A percentile compares a stretch with the other conserved stretches of the same genome.
Conservation (phyloP, 2,329 filamentous ascomycete genomes). For the Fusarium brevicatenulatum region DNA sequence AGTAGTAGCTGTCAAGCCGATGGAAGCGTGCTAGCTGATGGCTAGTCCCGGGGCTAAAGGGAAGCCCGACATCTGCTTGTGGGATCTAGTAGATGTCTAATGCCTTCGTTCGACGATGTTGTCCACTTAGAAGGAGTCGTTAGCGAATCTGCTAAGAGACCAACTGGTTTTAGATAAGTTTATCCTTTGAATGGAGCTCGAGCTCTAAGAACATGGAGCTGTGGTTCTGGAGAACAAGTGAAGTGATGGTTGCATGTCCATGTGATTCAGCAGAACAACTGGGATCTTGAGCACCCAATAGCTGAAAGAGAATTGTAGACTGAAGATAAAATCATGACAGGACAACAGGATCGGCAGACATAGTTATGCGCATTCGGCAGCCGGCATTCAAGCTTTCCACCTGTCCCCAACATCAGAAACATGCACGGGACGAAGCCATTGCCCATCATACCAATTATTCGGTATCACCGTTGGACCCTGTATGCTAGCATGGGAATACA, state of each 20-base stretch:
- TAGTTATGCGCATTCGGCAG: not conserved
- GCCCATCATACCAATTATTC: not conserved
- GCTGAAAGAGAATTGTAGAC: not conserved
- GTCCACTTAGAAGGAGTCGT: accelerated
- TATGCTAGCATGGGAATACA: not conserved
- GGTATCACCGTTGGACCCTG: not conserved
- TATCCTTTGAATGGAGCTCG: accelerated
- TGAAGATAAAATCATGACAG: accelerated
- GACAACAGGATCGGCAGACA: accelerated
- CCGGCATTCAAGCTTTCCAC: not conserved
- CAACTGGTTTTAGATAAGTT: accelerated
- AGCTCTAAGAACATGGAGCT: not conserved
- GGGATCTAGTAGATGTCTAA: too few relatives aligned
- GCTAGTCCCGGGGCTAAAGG: not conserved
- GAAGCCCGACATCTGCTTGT: too few relatives aligned
- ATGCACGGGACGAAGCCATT: accelerated
- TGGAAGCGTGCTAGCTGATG: not conserved
- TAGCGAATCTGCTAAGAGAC: not conserved
- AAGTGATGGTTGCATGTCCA: not conserved
- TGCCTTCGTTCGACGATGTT: not conserved
- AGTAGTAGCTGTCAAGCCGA: not conserved
- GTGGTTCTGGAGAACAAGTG: too few relatives aligned
- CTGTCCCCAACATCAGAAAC: not conserved
- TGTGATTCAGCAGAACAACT: not conserved
- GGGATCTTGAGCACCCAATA: not conserved